Conservation (phyloP, 495 filamentous ascomycete genomes). For the Massariosphaeria phaeospora region DNA sequence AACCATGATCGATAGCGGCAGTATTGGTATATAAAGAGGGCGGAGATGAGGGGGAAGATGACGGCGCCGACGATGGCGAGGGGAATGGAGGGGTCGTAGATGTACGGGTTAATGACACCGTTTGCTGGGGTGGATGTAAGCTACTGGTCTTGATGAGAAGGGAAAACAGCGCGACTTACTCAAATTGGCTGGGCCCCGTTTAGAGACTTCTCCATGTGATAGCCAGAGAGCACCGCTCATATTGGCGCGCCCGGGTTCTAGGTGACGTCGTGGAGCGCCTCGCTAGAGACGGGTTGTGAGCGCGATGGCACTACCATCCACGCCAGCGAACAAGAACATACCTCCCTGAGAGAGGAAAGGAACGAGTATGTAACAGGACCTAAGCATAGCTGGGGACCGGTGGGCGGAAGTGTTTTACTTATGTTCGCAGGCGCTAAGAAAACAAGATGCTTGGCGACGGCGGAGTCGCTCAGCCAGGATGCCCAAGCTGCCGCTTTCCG, state of each 20-base stretch:
- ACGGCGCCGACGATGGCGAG: constrained; percentile 19
- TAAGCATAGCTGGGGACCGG: constrained; percentile 1
- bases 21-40: constrained; percentile 23
- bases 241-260: neutral
- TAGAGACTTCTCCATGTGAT: constrained; percentile 1
- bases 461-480: neutral
- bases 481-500: too few relatives aligned
- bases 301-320: neutral
- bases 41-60: constrained; percentile 17
- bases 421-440: constrained; percentile 12
- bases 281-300: too few relatives aligned
- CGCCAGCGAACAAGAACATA: neutral
- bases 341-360: neutral
- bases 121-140: neutral
- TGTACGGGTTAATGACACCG: constrained; percentile 21
- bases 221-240: neutral
- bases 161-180: constrained; percentile 1
- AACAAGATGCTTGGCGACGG: constrained; percentile 21
- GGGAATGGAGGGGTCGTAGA: constrained; percentile 24
- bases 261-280: too few relatives aligned
- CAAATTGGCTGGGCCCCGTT: constrained; percentile 2
- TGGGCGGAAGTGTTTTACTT: constrained; percentile 25
- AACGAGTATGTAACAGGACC: too few relatives aligned
- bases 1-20: constrained; percentile 26
- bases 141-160: neutral